Evolutionary conservation across 495 filamentous ascomycete genomes (phyloP).

Genomic region (Tuber umbilicatum): DNA sequence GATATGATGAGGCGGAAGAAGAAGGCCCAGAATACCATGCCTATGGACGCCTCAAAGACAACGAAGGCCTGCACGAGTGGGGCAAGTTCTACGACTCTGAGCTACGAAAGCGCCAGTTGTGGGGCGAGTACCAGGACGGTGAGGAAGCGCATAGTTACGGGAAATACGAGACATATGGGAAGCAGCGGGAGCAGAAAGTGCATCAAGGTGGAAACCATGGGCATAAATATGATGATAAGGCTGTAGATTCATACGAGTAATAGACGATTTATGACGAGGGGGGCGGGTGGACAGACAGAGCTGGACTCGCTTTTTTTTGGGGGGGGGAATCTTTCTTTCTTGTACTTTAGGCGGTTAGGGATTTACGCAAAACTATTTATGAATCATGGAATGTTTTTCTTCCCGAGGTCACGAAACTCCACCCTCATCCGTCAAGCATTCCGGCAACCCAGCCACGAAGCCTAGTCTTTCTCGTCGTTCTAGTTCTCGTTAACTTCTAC

Average conservation of each 20-base stretch:
- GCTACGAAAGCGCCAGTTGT: conserved; percentile 1
- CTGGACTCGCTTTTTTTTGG: not conserved
- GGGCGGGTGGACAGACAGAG: not conserved
- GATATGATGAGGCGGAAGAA: not conserved
- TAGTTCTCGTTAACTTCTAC: too few species aligned
- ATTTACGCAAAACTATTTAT: not conserved
- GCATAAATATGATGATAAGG: not conserved
- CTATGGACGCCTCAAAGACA: not conserved
- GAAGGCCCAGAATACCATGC: not conserved
- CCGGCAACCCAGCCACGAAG: too few species aligned
- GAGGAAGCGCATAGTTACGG: conserved; percentile 10
- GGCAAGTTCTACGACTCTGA: not conserved
- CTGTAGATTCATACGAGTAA: not conserved
- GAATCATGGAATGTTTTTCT: not conserved
- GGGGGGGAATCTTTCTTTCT: not conserved
- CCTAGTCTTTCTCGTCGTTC: not conserved
- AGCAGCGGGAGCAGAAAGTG: not conserved
- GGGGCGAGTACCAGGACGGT: conserved; percentile 9
- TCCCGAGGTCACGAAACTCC: not conserved
- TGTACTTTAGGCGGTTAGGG: not conserved
- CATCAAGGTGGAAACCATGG: not conserved
- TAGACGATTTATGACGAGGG: not conserved
- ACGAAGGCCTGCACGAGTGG: not conserved
- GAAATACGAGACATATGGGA: not conserved
- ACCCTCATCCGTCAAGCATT: not conserved